Base-by-base conservation (phyloP, 192 early-diverging fungal species). In the Gorgonomyces haynaldii region DNA sequence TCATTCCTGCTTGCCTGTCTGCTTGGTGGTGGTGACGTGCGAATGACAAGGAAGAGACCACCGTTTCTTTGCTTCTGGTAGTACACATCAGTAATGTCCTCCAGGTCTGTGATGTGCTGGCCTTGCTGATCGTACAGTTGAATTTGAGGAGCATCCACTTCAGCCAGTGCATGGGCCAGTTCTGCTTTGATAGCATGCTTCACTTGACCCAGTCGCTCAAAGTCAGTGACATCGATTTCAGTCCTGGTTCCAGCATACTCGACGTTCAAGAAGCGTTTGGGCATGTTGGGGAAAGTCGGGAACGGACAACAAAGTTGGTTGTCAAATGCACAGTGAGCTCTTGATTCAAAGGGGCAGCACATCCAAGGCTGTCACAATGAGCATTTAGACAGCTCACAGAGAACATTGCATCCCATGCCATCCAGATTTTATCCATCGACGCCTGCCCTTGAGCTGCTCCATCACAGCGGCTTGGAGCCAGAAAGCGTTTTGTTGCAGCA, bases 131-230 rank as follows among this genome's bases (percentile, higher is more conserved):
- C 39, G 50, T 37, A 37, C 0, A 52, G 31, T 20, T 38, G 34
- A 24, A 52, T 45, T n/a, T 16, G 37, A 20, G 20, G 17, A 52
- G 42, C 50, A 24, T 12, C 40, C 17, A 28, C 19, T 10, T 19
- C 7, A 31, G 40, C 7, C 9, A 52, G 7, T 29, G 50, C 36
- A 17, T 40, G 3, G 8, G 5, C 1, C 8, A 52, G 24, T 15
- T 22, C 16, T 12, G 12, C 21, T 10, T 52, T 52, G 51, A 52
- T 52, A 30, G 51, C 51, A 52, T 25, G 28, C 42, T 52, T 40
- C 7, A 41, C 51, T 23, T 32, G 19, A 43, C 51, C 51, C 10
- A 52, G 51, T 40, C 51, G 22, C 13, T 28, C 35, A 22, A 52
- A 24, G 21, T 32, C 51, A 30, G 51, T 45, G 17, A 52, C 29